A percentile compares a stretch with the other conserved stretches of the same genome.
Evolutionary conservation across 495 filamentous ascomycete genomes (phyloP).

Genomic region (Neurospora sp.): DNA sequence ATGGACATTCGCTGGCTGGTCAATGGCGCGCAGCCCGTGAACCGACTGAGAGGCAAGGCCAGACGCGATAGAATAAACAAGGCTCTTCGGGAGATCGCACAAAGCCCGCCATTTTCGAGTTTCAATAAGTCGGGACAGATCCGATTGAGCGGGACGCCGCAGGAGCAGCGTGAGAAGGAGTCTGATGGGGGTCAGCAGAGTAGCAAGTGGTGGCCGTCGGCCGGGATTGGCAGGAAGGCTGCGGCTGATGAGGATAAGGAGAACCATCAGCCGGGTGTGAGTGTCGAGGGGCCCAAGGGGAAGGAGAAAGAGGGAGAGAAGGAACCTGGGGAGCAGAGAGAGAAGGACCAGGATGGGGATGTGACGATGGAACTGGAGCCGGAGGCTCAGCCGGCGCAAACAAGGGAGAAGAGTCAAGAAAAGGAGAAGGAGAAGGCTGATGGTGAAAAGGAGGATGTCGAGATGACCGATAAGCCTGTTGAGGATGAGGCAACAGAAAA

Average conservation of each 20-base stretch:
- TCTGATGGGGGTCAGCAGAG: background rate
- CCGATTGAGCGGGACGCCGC: background rate
- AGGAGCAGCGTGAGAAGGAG: constrained; percentile 6
- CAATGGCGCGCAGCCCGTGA: constrained; percentile 59
- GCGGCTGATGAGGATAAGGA: background rate
- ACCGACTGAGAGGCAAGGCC: constrained; percentile 36
- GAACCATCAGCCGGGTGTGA: background rate
- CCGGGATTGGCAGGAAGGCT: background rate
- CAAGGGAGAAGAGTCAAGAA: background rate
- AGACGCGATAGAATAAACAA: constrained; percentile 40
- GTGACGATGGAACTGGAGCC: background rate
- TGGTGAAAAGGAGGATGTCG: background rate
- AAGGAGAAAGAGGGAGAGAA: constrained; percentile 33
- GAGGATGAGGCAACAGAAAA: background rate
- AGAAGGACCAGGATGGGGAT: background rate
- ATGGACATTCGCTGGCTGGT: constrained; percentile 65
- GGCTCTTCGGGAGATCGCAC: constrained; percentile 32
- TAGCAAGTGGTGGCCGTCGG: background rate
- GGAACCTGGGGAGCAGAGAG: background rate
- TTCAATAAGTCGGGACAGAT: background rate
- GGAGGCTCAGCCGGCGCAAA: background rate
- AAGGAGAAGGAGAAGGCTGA: background rate
- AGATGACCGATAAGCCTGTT: background rate
- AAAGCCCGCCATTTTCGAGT: constrained; percentile 1
- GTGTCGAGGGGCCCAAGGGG: constrained; percentile 17